These are phyloP conservation scores for Akanthomyces dipterigenus DNA, from an alignment of 2,329 filamentous ascomycete genomes.

Conservation along the genomic window DNA sequence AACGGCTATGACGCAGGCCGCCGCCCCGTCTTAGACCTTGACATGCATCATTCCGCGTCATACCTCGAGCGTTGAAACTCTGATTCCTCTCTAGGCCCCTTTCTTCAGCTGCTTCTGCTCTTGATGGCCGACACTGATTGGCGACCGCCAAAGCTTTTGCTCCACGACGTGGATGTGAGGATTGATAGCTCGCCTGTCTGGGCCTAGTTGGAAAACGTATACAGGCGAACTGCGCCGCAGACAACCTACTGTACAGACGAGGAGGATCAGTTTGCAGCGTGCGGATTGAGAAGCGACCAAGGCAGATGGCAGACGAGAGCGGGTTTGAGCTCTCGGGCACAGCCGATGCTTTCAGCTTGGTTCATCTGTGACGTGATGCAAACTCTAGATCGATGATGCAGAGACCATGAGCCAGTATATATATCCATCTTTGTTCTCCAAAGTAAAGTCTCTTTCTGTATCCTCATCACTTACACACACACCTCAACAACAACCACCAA, in stretches of 20 bases:
- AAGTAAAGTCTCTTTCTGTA: background rate
- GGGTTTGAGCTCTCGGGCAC: background rate
- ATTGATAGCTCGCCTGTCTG: background rate
- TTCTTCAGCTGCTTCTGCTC: background rate
- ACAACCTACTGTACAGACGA: background rate
- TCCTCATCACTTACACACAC: background rate
- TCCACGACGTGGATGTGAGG: background rate
- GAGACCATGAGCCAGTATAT: background rate
- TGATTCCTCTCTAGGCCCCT: background rate
- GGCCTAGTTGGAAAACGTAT: background rate
- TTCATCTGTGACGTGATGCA: conserved; percentile 1
- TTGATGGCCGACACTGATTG: background rate
- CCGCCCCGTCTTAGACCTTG: background rate
- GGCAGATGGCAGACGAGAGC: background rate
- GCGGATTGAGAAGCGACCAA: background rate
- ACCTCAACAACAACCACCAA: background rate
- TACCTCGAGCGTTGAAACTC: background rate
- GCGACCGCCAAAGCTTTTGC: background rate
- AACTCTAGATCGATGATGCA: background rate
- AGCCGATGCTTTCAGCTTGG: conserved; percentile 1
- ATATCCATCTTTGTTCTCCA: background rate
- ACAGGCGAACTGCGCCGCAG: background rate
- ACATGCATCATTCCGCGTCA: background rate
- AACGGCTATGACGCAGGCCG: conserved; percentile 1
- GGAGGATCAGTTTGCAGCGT: background rate